Evolutionary conservation across 768 basidiomycete species (phyloP), one percentile per base, ranked within the genome.

Genomic region (Galerina marginata): DNA sequence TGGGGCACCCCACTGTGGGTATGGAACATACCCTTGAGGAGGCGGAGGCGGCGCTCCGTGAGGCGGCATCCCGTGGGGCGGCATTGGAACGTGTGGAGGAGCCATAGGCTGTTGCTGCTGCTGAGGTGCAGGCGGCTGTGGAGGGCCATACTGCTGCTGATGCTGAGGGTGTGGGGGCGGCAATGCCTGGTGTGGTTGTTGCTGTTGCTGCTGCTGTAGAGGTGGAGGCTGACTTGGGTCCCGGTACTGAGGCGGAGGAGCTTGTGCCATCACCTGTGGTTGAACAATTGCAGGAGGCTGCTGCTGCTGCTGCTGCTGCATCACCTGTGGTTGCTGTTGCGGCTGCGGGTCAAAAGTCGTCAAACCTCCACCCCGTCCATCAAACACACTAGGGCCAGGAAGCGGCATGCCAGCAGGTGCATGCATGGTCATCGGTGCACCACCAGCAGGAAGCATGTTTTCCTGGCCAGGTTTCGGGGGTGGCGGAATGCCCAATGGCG

Each of bases 381-480:
- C 76, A 54, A 72, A 75, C 0, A 73, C 71, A 33, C 73, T 71
- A 0, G 74, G 69, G 0, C 71, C 72, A 16, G 69, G 69, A 25
- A 72, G 57, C 14, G 66, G 59, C 47, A 65, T 55, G 15, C 58
- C 67, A 14, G 63, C 58, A 23, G 62, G 59, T n/a, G 66, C 47
- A 36, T 58, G 63, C 20, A 67, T 54, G 37, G 57, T 62, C 52
- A 70, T 69, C 39, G 60, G 29, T 14, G 39, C 56, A 42, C 25
- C 59, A 23, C 59, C 53, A 16, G 65, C 44, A 36, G 69, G 53
- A 1, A 66, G 59, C 12, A 59, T 47, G 7, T 52, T 46, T 9
- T 59, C 59, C 42, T 62, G 61, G 2, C 53, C 61, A 7, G 68
- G 57, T 49, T 63, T 61, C 4, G 62, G 58, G 14, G 71, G 67